Evolutionary conservation across 73 alveolate species (phyloP), one percentile per base, ranked within the genome.

Genomic region (Paramecium sexaurelia): DNA sequence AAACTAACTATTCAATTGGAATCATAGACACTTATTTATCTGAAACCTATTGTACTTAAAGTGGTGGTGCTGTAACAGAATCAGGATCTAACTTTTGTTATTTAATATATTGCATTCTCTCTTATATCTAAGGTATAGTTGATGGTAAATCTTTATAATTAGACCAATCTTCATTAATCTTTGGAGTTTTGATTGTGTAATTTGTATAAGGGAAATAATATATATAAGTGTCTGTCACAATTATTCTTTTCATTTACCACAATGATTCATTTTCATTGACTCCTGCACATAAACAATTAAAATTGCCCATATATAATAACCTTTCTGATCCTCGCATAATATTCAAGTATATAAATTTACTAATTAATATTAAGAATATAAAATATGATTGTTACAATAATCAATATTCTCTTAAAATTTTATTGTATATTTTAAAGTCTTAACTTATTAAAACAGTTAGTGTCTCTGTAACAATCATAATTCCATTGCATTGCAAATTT

Each of bases 31-130:
- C 87, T 35, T 35, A 73, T 73, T 35, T 73, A 73, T 73, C 87
- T 35, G 57, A 20, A 35, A 73, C 87, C 45, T 35, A 73, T 73
- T 73, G 27, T 11, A 73, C 57, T 20, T 29, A 6, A 35, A 32
- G 57, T 0, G 87, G 87, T 13, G 87, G 87, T 4, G 66, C 57
- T 11, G 87, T 73, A 73, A 73, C 45, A 32, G 55, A 37, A 36
- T 73, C 87, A 7, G 55, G 87, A 73, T 73, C 87, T 29, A 35
- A n/a, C 13, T 73, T 37, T 6, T 73, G 13, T 13, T 32, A n/a
- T 36, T 73, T 73, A 15, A 35, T 32, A 37, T 73, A 32, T 32
- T 35, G 66, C 57, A 41, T 73, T 73, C 57, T 73, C 55, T 37
- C 87, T n/a, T 73, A 73, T 35, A 73, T 35, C 15, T 73, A n/a